Conservation (phyloP, 2,329 filamentous ascomycete species). For the Colletotrichum magnum region DNA sequence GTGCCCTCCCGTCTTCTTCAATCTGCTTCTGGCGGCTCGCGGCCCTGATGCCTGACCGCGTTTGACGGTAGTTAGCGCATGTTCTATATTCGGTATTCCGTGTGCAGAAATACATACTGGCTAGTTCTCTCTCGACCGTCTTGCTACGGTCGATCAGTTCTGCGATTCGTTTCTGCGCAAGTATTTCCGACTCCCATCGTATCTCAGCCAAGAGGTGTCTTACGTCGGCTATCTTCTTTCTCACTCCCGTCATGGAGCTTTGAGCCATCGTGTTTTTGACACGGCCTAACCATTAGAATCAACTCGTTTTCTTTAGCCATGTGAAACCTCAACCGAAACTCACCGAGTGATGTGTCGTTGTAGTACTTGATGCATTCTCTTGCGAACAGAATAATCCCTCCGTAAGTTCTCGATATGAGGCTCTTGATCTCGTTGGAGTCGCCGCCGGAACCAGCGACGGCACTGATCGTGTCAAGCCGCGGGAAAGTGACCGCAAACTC, state of each 20-base stretch:
- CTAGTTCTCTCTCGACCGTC: not conserved
- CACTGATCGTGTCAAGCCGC: not conserved
- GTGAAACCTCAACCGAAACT: not conserved
- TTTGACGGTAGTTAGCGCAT: not conserved
- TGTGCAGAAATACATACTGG: not conserved
- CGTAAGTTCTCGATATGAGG: not conserved
- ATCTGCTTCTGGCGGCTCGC: not conserved
- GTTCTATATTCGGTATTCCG: not conserved
- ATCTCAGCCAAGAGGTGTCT: constrained; percentile 1
- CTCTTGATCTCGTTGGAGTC: not conserved
- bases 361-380: constrained; percentile 1
- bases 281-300: not conserved
- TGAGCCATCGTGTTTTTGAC: not conserved
- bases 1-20: not conserved
- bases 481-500: not conserved
- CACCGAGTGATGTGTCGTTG: not conserved
- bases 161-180: not conserved
- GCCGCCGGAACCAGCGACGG: not conserved
- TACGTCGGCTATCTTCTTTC: not conserved
- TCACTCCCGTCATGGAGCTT: not conserved
- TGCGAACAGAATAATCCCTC: not conserved
- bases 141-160: not conserved
- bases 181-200: not conserved
- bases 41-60: not conserved
- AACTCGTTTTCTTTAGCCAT: not conserved